Base-by-base conservation (phyloP, 179 eudicot genomes). In the Spinacia oleracea region DNA sequence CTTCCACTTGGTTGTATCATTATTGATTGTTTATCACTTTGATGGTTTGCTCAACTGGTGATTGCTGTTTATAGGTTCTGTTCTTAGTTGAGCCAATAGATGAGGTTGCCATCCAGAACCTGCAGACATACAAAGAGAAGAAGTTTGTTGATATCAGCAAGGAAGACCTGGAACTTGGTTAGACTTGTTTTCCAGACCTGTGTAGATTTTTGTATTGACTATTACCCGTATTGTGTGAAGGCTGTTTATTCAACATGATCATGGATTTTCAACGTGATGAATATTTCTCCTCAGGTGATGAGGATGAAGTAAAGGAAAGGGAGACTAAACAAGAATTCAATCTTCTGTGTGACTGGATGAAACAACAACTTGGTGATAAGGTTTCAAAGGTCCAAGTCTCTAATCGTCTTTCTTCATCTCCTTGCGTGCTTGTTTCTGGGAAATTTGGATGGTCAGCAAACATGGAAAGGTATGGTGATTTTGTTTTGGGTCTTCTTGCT, bases 401-500 rank as follows among this genome's bases (percentile, higher is more conserved):
- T 8, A 93, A 93, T 59, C 98, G 99, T 78, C 90, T 96, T 58
- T 92, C 97, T 76, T 87, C 98, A 5, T 96, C 99, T 45, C 99
- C 98, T 4, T 93, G 98, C 84, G 99, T 96, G 60, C 97, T 96
- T 71, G 99, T 93, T 74, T 96, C 99, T 48, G 99, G 98, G 68
- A 93, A 96, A 88, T 96, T 96, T 79, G 99, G 99, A 2, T 96
- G 99, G 99, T 96, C 99, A 42, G 99, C 99, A 25, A 96, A 96
- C 83, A 96, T 96, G 99, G 99, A 96, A 79, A 92, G 94, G 99
- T 96, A 70, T 25, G 72, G 2, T 58, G 62, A 48, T 68, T 48
- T 31, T 75, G 67, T 35, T 48, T 63, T 1, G 23, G 0, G 60
- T 38, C 55, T 38, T 65, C 11, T 43, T 53, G 23, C 2, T 43